phyloP scores from a whole-genome alignment of 1,284 basidiomycete genomes.

The Irpex sp. region DNA sequence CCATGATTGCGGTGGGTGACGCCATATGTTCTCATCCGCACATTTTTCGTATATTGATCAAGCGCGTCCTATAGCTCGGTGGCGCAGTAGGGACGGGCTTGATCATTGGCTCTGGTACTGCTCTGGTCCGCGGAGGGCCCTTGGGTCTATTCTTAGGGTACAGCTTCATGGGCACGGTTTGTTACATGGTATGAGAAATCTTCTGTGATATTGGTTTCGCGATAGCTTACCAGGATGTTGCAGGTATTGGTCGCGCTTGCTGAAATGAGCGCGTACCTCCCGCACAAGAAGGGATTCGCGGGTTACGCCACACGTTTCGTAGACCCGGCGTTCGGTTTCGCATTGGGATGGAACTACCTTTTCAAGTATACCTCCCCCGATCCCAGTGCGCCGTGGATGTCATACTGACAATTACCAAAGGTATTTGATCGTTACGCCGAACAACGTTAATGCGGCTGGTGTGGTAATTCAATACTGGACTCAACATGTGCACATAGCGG shows the following conservation, averaged over 20 bases:
- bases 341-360: slow-evolving; percentile 36
- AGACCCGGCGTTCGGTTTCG: slow-evolving; percentile 45
- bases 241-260: slow-evolving; percentile 34
- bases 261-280: slow-evolving; percentile 34
- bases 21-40: background rate
- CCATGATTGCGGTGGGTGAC: slow-evolving; percentile 58
- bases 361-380: slow-evolving; percentile 18
- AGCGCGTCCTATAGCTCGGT: slow-evolving; percentile 35
- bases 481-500: slow-evolving; percentile 41
- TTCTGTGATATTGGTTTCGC: background rate
- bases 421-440: slow-evolving; percentile 29
- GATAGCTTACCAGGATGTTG: slow-evolving; percentile 4
- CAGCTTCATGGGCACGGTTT: slow-evolving; percentile 48
- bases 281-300: slow-evolving; percentile 37
- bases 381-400: background rate
- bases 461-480: slow-evolving; percentile 62
- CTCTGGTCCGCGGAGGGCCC: slow-evolving; percentile 48
- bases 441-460: slow-evolving; percentile 46
- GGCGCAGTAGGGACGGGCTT: slow-evolving; percentile 69
- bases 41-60: background rate
- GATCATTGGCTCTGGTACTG: slow-evolving; percentile 66
- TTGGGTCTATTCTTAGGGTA: slow-evolving; percentile 48
- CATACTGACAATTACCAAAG: slow-evolving; percentile 8
- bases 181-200: slow-evolving; percentile 37
- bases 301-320: slow-evolving; percentile 45